Base-by-base conservation (phyloP, 2,329 filamentous ascomycete genomes). In the Paracoccidioides brasiliensis region DNA sequence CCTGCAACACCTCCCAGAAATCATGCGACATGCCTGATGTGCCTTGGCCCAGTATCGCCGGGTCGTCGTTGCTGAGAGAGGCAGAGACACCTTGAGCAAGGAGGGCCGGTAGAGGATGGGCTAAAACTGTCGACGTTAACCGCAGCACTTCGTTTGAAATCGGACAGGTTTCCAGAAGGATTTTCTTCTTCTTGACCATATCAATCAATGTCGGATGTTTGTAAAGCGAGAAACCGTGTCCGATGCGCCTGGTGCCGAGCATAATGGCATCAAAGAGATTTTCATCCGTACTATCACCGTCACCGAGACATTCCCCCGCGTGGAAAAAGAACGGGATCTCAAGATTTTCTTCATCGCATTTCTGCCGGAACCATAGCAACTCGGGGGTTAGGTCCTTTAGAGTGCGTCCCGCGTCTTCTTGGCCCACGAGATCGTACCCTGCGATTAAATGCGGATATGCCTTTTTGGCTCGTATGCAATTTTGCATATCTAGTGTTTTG, bases 271-370 rank as follows among this genome's bases (percentile, higher is more conserved):
- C 90, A 67, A 89, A 95, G 3, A 97, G 78, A 69, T 96, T 96
- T 59, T 82, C 76, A 64, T 96, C 90, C 0, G 86, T 85, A n/a
- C 76, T 78, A 62, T 83, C 84, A 38, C 89, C 90, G 58, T 87
- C 83, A 12, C 89, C 89, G 0, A 95, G 80, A 38, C 84, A 88
- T 71, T 96, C 90, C 60, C 90, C 91, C 0, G 91, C 90, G 69
- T 96, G 90, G 74, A 97, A 94, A 76, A 95, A 95, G 75, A 96
- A 95, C 0, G 91, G 91, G 6, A 98, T 83, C 51, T 90, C 82
- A 40, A 96, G 80, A 2, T 80, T 82, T 64, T 89, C 84, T 66
- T 88, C 79, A 0, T 81, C 80, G 68, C 90, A 96, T 63, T 85
- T 81, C 69, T 93, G 90, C 59, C 84, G 84, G 78, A 97, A 96